Percentiles rank a stretch among this genome's conserved stretches.
Conservation (phyloP, 2,329 filamentous ascomycete species). For the Chrysoporthe puriensis region DNA sequence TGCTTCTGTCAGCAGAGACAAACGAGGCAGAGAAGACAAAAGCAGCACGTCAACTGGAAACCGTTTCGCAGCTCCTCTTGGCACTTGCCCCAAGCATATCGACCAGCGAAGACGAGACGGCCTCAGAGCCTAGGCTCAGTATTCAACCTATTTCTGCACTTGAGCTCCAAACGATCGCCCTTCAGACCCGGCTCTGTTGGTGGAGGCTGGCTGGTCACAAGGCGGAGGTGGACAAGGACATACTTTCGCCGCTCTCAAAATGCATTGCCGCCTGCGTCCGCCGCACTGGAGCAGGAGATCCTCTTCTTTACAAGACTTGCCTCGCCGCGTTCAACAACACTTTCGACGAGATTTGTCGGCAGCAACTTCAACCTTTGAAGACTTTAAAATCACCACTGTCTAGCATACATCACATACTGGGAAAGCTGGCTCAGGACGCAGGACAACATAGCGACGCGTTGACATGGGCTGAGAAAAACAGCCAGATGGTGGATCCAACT, state of each 20-base stretch:
- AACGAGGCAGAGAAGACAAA: constrained; percentile 56
- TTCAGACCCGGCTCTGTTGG: constrained; percentile 65
- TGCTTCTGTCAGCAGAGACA: constrained; percentile 51
- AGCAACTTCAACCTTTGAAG: constrained; percentile 40
- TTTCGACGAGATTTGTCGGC: constrained; percentile 43
- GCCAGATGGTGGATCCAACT: constrained; percentile 40
- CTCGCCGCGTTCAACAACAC: constrained; percentile 41
- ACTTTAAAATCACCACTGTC: constrained; percentile 49
- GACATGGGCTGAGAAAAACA: constrained; percentile 57
- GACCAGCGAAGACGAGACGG: constrained; percentile 61
- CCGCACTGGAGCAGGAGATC: constrained; percentile 45
- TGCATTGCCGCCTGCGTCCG: constrained; percentile 66
- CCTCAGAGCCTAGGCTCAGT: constrained; percentile 56
- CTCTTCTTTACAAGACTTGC: constrained; percentile 45
- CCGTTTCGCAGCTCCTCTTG: constrained; percentile 66
- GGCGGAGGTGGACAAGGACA: constrained; percentile 64
- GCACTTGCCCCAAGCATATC: constrained; percentile 71
- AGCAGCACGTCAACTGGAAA: constrained; percentile 67
- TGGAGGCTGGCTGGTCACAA: constrained; percentile 66
- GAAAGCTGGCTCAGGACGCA: constrained; percentile 46
- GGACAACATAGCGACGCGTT: constrained; percentile 56
- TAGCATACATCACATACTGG: constrained; percentile 57
- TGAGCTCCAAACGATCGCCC: constrained; percentile 65
- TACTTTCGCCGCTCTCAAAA: constrained; percentile 66
- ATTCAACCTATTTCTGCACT: constrained; percentile 62